A percentile compares a stretch with the other conserved stretches of the same genome.
Conservation (phyloP, 805 yeast species). For the Suhomyces kilbournensis region DNA sequence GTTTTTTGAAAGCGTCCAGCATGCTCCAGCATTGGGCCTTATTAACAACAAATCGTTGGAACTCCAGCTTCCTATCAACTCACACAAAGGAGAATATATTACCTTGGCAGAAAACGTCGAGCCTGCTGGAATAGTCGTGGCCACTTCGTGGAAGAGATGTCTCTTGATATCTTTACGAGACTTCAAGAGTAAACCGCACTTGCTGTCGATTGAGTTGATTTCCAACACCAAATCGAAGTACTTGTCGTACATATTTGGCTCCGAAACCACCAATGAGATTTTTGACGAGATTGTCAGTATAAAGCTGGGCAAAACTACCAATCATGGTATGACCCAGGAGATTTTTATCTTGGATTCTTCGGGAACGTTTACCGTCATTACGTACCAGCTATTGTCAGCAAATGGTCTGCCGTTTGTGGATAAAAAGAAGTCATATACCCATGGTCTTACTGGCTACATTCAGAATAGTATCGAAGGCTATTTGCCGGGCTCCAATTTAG, state of each 20-base stretch:
- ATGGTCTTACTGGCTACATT: slow-evolving; percentile 27
- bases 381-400: slow-evolving; percentile 27
- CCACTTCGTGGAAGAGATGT: slow-evolving; percentile 70
- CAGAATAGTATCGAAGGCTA: slow-evolving; percentile 40
- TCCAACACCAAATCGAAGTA: slow-evolving; percentile 4
- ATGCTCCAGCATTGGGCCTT: slow-evolving; percentile 63
- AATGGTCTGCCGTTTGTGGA: slow-evolving; percentile 27
- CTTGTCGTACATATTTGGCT: slow-evolving; percentile 8
- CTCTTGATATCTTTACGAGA: slow-evolving; percentile 64
- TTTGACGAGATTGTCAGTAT: slow-evolving; percentile 56
- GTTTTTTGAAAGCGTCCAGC: slow-evolving; percentile 73
- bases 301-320: slow-evolving; percentile 49
- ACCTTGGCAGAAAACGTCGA: slow-evolving; percentile 58
- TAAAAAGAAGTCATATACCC: slow-evolving; percentile 25
- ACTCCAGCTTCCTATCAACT: slow-evolving; percentile 36
- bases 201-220: slow-evolving; percentile 34
- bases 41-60: slow-evolving; percentile 45
- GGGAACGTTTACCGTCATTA: slow-evolving; percentile 36
- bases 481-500: slow-evolving; percentile 43
- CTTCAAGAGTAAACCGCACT: slow-evolving; percentile 57
- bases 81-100: slow-evolving; percentile 49
- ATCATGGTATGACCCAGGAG: slow-evolving; percentile 45
- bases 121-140: slow-evolving; percentile 69
- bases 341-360: slow-evolving; percentile 45
- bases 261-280: slow-evolving; percentile 11